Percentiles rank a stretch among this genome's conserved stretches.
Conservation (phyloP, 495 filamentous ascomycete genomes). For the Alectoria sarmentosa region DNA sequence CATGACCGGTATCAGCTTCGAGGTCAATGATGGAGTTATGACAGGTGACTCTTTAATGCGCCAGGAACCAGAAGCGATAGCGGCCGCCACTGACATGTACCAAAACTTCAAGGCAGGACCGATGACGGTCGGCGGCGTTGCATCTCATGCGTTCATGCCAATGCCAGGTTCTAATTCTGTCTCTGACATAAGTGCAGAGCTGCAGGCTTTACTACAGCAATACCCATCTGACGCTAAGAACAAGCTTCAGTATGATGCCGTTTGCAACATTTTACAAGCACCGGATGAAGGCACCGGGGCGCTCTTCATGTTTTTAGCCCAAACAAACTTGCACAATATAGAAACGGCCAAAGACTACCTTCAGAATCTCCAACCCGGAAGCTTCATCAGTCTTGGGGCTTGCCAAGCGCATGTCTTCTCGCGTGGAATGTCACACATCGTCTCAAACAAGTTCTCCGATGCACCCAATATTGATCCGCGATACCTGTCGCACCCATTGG, state of each 20-base stretch:
- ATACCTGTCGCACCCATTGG: constrained; percentile 30
- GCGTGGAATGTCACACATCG: constrained; percentile 29
- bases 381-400: constrained; percentile 24
- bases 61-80: not conserved
- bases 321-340: not conserved
- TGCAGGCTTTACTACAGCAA: constrained; percentile 10
- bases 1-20: constrained; percentile 10
- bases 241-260: constrained; percentile 5
- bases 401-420: constrained; percentile 27
- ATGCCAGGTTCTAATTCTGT: not conserved
- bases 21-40: constrained; percentile 11
- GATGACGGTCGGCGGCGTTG: constrained; percentile 16
- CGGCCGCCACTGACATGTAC: constrained; percentile 16
- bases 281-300: constrained; percentile 5
- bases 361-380: constrained; percentile 14
- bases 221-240: constrained; percentile 6
- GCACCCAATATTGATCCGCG: constrained; percentile 27
- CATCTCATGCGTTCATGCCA: constrained; percentile 14
- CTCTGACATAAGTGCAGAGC: not conserved
- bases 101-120: constrained; percentile 18
- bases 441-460: constrained; percentile 16
- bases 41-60: constrained; percentile 9
- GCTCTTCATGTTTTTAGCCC: constrained; percentile 15
- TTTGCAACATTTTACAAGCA: constrained; percentile 2
- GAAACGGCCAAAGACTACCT: not conserved